Evolutionary conservation across 2,329 filamentous ascomycete species (phyloP).

Genomic region (Fusarium oxysporum): DNA sequence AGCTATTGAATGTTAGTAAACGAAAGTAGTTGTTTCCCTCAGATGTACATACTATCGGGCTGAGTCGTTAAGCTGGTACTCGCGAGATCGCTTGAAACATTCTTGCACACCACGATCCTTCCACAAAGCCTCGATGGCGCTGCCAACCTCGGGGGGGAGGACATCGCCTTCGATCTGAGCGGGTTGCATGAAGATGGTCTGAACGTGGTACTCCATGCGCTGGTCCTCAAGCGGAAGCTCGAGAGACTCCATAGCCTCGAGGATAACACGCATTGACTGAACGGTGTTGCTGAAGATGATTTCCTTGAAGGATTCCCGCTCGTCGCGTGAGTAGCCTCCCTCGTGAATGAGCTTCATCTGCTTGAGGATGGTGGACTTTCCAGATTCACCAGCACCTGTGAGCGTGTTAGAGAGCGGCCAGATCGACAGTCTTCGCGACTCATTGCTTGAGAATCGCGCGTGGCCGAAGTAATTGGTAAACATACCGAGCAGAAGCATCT

Average conservation of each 20-base stretch:
- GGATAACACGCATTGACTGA: slow-evolving; percentile 76
- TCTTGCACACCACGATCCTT: slow-evolving; percentile 92
- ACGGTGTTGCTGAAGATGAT: slow-evolving; percentile 79
- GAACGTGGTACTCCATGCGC: slow-evolving; percentile 95
- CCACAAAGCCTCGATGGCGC: slow-evolving; percentile 92
- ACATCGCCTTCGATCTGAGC: slow-evolving; percentile 96
- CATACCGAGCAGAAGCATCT: slow-evolving; percentile 97
- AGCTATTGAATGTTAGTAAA: slow-evolving; percentile 68
- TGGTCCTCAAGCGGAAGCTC: slow-evolving; percentile 89
- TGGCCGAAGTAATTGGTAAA: slow-evolving; percentile 8
- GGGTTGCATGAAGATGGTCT: slow-evolving; percentile 99
- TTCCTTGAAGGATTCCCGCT: slow-evolving; percentile 77
- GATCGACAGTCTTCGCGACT: background rate
- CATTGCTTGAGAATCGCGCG: background rate
- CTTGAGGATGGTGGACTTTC: slow-evolving; percentile 97
- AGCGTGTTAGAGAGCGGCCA: slow-evolving; percentile 43
- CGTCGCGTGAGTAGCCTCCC: slow-evolving; percentile 96
- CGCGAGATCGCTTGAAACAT: slow-evolving; percentile 94
- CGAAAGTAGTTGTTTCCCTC: background rate
- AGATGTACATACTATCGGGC: slow-evolving; percentile 83
- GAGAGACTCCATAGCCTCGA: slow-evolving; percentile 76
- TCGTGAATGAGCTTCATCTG: slow-evolving; percentile 99
- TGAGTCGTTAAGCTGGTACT: slow-evolving; percentile 97
- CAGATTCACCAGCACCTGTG: slow-evolving; percentile 89
- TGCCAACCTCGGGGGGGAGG: slow-evolving; percentile 92